These are phyloP conservation scores for Cichorium intybus DNA, from an alignment of 140 eudicot species.

Conservation along the genomic window DNA sequence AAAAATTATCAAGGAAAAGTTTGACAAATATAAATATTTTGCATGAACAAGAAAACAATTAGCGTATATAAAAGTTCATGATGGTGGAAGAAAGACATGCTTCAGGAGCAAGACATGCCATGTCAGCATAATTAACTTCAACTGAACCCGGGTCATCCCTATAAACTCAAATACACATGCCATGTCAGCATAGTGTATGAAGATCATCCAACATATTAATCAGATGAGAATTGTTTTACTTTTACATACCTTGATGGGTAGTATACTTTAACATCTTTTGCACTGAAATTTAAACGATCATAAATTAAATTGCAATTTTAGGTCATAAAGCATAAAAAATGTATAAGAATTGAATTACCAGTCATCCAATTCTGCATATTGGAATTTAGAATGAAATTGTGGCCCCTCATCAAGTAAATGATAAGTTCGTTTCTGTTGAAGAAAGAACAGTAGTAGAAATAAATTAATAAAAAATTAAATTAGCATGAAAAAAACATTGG, in stretches of 20 bases:
- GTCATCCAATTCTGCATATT: constrained; percentile 32
- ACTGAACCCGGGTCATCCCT: constrained; percentile 78
- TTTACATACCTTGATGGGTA: constrained; percentile 91
- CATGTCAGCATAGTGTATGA: constrained; percentile 3
- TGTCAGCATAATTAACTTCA: constrained; percentile 56
- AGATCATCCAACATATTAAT: constrained; percentile 16
- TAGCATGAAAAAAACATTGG: too few relatives aligned
- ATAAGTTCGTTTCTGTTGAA: constrained; percentile 38
- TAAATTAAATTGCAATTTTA: constrained; percentile 13
- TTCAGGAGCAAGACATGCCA: constrained; percentile 83
- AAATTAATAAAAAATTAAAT: too few relatives aligned
- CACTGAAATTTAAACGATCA: constrained; percentile 39
- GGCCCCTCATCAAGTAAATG: constrained; percentile 72
- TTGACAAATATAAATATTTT: background rate
- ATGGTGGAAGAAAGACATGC: constrained; percentile 76
- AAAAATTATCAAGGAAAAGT: background rate
- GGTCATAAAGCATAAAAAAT: constrained; percentile 15
- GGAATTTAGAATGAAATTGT: constrained; percentile 14
- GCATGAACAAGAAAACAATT: constrained; percentile 26
- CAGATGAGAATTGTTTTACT: background rate
- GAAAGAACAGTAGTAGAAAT: background rate
- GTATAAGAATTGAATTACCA: constrained; percentile 32
- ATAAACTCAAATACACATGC: constrained; percentile 14
- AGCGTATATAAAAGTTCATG: constrained; percentile 87
- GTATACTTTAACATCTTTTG: constrained; percentile 46